Evolutionary conservation across 208 protist genomes (phyloP), one percentile per base, ranked within the genome.

Genomic region (Porcisia hertigi): DNA sequence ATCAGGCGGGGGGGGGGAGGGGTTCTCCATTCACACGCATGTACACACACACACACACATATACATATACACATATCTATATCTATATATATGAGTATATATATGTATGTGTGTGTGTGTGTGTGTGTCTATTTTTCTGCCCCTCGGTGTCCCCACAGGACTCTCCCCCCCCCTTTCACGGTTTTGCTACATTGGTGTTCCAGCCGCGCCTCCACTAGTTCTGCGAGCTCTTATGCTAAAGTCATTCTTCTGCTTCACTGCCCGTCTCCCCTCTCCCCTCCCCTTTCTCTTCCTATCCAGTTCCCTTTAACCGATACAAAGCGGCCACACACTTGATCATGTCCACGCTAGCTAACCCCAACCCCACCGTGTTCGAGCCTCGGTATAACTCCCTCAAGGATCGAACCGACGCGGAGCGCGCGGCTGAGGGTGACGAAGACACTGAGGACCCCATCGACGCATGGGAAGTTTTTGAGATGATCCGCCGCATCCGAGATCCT

Each of bases 401-500:
- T 30, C 85, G 92, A 23, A 86, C 73, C 36, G 79, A 73, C 9
- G 84, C 79, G 30, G 88, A 94, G 76, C 52, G 76, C 25, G 64
- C 43, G 1, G 77, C 82, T 14, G 88, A 97, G 81, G 69, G 85
- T 45, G 88, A 94, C 65, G 90, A 92, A 8, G 62, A n/a, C 49
- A 30, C 90, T 2, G 80, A 85, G 23, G 95, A 98, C 76, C 87
- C 90, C 0, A 89, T 99, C 58, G 98, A 99, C 87, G 82, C 80
- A 11, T 87, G 96, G 70, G 98, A 99, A 74, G 83, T 99, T 14
- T 99, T 97, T 63, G 98, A 99, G 67, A 84, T 99, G 34, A 97
- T 99, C 30, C 90, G 98, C 45, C 73, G 87, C 69, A 99, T 99
- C 58, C 97, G 97, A 34, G 99, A 99, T 79, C 99, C 99, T 0